Conservation (phyloP, 306 rosid species). For the Luffa aegyptiaca region DNA sequence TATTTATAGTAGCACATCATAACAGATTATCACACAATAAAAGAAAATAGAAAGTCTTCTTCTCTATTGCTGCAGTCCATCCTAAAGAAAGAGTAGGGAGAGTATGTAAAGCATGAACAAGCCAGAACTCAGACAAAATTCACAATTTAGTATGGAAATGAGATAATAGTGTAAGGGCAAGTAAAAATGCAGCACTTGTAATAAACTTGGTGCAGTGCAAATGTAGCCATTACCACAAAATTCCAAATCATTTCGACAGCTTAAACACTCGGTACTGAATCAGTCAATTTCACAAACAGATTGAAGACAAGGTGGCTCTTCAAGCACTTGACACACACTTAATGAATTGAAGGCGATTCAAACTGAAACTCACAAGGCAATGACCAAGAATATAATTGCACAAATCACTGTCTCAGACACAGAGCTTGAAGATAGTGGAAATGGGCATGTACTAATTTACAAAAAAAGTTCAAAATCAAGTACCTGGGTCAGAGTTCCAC, state of each 20-base stretch:
- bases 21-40: background rate
- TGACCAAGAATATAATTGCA: background rate
- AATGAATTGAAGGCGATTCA: background rate
- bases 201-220: background rate
- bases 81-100: background rate
- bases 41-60: background rate
- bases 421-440: background rate
- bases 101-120: background rate
- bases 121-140: background rate
- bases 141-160: background rate
- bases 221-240: background rate
- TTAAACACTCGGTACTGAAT: background rate
- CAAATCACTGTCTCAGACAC: background rate
- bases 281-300: background rate
- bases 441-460: background rate
- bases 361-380: background rate
- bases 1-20: background rate
- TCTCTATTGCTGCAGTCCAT: background rate
- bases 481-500: slow-evolving; percentile 28
- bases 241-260: background rate
- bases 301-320: background rate
- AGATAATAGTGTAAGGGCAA: background rate
- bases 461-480: background rate
- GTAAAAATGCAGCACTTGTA: background rate
- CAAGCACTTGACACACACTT: background rate